Evolutionary conservation across 192 early-diverging fungal species (phyloP), one percentile per base, ranked within the genome.

Genomic region (Coemansia sp.): DNA sequence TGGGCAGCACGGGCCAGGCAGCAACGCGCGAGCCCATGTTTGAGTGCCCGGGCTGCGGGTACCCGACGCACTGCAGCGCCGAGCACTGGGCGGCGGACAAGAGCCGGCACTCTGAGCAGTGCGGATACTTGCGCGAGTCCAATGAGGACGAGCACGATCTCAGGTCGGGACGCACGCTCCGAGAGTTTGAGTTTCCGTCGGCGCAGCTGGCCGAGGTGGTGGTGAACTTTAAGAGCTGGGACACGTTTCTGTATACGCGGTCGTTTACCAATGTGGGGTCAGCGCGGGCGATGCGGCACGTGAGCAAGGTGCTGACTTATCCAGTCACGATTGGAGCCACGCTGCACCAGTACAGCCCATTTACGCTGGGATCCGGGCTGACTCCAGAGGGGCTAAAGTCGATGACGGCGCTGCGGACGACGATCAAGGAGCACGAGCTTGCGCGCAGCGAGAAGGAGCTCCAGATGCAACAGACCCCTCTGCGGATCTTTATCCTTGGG

Each of bases 101-200:
- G 47, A 70, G 68, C 34, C 77, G 86, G 26, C 85, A 88, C 70
- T 70, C 72, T 25, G 76, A 89, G 67, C 62, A 85, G 33, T 91
- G 91, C 71, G 63, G 63, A 11, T 74, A 78, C 16, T 73, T 93
- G 48, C 82, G 87, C 53, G 87, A 91, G 76, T 82, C 85, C 41
- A 91, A 90, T 72, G 86, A 88, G 73, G 91, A 93, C 70, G 90
- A 91, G 59, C 89, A 93, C 61, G 90, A 93, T 75, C 83, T 93
- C 52, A 84, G 88, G 66, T 90, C 88, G 23, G 90, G 89, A 12
- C 84, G 90, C 58, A 79, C 76, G 33, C 84, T 93, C 86, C 83
- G 76, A 45, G 91, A 93, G 81, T 90, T 91, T 73, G 90, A 90
- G 63, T 93, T 93, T 65, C 91, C 90, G 35, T 76, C 74, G 61